Conservation (phyloP, 2,329 filamentous ascomycete species). For the Fusarium vanettenii region DNA sequence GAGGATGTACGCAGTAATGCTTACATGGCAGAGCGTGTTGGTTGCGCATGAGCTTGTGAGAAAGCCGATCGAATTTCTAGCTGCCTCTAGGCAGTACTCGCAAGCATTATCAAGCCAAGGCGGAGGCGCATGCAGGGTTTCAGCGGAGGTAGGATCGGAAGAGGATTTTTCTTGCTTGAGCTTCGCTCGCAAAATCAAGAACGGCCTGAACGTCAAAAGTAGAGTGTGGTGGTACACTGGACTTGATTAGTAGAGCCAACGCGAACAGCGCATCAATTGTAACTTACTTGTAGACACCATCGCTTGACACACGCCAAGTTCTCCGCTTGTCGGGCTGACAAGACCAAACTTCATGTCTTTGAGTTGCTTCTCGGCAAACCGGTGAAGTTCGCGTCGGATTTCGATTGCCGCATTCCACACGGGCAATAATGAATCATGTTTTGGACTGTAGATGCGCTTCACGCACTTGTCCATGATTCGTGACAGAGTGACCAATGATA, state of each 20-base stretch:
- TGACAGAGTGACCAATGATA: constrained; percentile 50
- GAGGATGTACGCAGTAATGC: too few relatives aligned
- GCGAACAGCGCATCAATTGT: background rate
- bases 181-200: constrained; percentile 57
- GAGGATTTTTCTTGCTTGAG: constrained; percentile 48
- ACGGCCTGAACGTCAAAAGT: constrained; percentile 56
- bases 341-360: constrained; percentile 49
- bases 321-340: constrained; percentile 51
- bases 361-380: constrained; percentile 45
- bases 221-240: constrained; percentile 57
- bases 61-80: constrained; percentile 54
- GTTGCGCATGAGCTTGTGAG: constrained; percentile 53
- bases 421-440: constrained; percentile 51
- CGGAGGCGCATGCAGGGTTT: constrained; percentile 34
- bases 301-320: constrained; percentile 53
- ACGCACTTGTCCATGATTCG: constrained; percentile 54
- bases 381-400: constrained; percentile 45
- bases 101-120: constrained; percentile 58
- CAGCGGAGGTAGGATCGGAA: background rate
- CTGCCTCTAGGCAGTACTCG: constrained; percentile 54
- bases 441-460: constrained; percentile 54
- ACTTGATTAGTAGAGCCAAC: background rate
- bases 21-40: constrained; percentile 52
- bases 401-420: constrained; percentile 49
- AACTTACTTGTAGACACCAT: constrained; percentile 54